Conservation (phyloP, 1,139 yeast genomes). For the Debaryomyces singareniensis region DNA sequence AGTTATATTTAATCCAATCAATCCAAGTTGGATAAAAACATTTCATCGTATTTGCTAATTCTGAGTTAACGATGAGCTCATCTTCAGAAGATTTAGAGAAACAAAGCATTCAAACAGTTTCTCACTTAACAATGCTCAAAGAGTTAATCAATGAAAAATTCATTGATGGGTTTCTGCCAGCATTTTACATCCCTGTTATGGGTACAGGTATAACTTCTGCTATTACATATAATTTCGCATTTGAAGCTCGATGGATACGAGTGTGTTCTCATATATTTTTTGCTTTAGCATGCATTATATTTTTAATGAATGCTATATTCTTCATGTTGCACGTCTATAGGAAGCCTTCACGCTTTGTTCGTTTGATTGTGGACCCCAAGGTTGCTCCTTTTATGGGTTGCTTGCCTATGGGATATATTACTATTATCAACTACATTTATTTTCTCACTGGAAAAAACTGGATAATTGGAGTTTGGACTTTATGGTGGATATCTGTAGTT, state of each 20-base stretch:
- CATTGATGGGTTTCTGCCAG: constrained; percentile 37
- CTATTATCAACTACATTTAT: constrained; percentile 52
- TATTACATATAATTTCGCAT: constrained; percentile 60
- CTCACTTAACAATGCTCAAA: no score
- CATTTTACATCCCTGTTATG: constrained; percentile 73
- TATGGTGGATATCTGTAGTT: constrained; percentile 65
- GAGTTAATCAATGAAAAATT: constrained; percentile 4
- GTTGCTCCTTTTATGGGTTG: constrained; percentile 67
- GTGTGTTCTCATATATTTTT: constrained; percentile 52
- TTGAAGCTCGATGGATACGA: constrained; percentile 53
- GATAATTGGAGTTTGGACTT: constrained; percentile 41
- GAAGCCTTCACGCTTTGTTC: constrained; percentile 24
- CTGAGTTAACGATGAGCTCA: no score
- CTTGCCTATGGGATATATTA: constrained; percentile 68
- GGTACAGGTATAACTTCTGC: constrained; percentile 72
- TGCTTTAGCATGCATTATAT: constrained; percentile 45
- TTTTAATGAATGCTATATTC: constrained; percentile 31
- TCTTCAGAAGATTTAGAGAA: no score
- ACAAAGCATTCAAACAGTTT: no score
- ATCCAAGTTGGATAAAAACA: no score
- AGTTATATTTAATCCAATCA: no score
- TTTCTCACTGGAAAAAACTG: constrained; percentile 24
- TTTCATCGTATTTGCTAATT: no score
- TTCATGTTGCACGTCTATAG: constrained; percentile 31
- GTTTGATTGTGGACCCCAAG: constrained; percentile 37